Conservation (phyloP, 192 early-diverging fungal genomes). For the Gryganskiella cystojenkinii region DNA sequence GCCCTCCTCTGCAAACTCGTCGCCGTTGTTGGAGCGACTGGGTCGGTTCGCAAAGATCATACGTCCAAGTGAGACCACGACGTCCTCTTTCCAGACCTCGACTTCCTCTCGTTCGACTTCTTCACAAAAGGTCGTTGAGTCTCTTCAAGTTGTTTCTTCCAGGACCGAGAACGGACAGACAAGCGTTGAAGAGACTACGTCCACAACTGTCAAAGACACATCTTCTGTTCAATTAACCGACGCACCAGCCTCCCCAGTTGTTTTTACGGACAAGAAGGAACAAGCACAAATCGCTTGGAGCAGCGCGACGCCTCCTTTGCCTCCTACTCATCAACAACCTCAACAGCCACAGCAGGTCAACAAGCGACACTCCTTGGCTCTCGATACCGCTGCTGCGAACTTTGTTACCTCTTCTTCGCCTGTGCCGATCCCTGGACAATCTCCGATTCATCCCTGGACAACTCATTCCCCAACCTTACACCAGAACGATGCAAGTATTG, state of each 20-base stretch:
- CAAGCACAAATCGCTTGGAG: neutral
- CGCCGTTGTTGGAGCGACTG: conserved; percentile 20
- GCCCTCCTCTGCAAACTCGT: neutral
- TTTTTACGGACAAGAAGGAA: too few species aligned
- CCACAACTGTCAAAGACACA: neutral
- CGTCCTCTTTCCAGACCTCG: conserved; percentile 29
- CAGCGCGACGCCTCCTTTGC: neutral
- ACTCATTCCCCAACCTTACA: conserved; percentile 25
- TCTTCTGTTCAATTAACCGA: too few species aligned
- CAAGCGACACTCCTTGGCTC: conserved; percentile 8
- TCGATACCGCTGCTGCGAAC: conserved; percentile 6
- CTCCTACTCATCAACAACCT: neutral
- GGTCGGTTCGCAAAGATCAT: conserved; percentile 42
- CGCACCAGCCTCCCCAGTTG: neutral
- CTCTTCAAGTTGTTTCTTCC: neutral
- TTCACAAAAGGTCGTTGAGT: neutral
- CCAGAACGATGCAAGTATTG: conserved; percentile 21
- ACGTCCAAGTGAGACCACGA: conserved; percentile 18
- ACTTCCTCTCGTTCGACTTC: too few species aligned
- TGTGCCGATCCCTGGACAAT: conserved; percentile 4
- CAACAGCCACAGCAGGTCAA: neutral
- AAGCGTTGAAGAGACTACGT: neutral
- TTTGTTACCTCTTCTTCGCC: neutral
- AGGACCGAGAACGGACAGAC: neutral
- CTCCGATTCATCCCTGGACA: conserved; percentile 5